Base-by-base conservation (phyloP, 2,329 filamentous ascomycete species). In the Trichoderma afroharzianum region DNA sequence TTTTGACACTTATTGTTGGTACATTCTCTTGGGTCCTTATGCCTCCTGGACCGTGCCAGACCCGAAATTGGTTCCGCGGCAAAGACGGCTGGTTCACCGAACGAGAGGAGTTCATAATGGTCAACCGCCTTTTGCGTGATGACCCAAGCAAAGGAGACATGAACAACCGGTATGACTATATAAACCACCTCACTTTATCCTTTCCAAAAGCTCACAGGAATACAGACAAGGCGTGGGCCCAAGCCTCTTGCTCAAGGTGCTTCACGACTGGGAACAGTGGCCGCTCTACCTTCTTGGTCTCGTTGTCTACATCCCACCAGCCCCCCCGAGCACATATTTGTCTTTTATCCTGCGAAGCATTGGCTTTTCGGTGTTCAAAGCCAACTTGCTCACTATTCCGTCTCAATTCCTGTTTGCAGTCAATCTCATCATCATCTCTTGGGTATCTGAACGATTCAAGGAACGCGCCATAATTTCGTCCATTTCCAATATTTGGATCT, bases 11-110 rank as follows among this genome's bases (percentile, higher is more conserved):
- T 1, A 75, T 82, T 26, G 78, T 85, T 21, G 84, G 84, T 1
- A 71, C 84, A 21, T 78, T 84, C 58, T 84, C 83, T 0, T 85
- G 80, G 78, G 81, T 80, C 8, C 77, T 84, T 24, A 85, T 86
- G 81, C 83, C 83, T 0, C 80, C 84, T 0, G 83, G 83, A 0
- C 84, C 84, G 1, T 82, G 81, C 8, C 83, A 86, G 73, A 90
- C 88, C 0, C 83, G 82, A 55, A 86, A 83, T 59, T 88, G 86
- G 85, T 88, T 87, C 75, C 84, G 88, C 12, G 87, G 87, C 18
- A 83, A 83, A 39, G 55, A 75, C n/a, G 83, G 85, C 5, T 90
- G 88, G 88, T 89, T 89, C 79, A 85, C 77, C n/a, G 84, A 85
- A 64, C 83, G 76, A 12, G 87, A 89, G 73, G 84, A 88, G 71